phyloP scores from a whole-genome alignment of 1,139 yeast genomes.

The Kodamaea anthophila region DNA sequence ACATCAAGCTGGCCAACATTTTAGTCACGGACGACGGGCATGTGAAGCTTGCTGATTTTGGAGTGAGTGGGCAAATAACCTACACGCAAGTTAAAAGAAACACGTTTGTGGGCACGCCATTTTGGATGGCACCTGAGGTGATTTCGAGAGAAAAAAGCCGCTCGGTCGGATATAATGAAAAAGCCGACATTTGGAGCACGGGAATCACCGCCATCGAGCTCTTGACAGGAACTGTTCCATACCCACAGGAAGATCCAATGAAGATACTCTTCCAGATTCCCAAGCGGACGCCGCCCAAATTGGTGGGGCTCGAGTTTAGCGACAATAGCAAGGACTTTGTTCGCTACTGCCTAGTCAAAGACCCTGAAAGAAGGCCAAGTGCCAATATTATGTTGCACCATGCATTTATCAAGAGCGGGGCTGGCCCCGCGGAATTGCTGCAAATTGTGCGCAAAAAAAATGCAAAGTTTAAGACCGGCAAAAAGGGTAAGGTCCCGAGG shows the following conservation, averaged over 20 bases:
- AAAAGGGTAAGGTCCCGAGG: conserved; percentile 1
- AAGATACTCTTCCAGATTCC: conserved; percentile 72
- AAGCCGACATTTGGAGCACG: conserved; percentile 84
- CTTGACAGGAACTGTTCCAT: conserved; percentile 68
- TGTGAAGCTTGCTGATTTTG: conserved; percentile 79
- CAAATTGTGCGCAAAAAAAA: conserved; percentile 2
- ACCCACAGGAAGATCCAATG: conserved; percentile 64
- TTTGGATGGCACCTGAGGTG: conserved; percentile 94
- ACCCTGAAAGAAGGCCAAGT: conserved; percentile 49
- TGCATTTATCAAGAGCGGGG: conserved; percentile 28
- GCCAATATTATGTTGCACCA: conserved; percentile 41
- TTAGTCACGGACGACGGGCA: conserved; percentile 56
- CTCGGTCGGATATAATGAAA: conserved; percentile 66
- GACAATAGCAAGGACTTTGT: conserved; percentile 57
- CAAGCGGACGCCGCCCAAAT: conserved; percentile 56
- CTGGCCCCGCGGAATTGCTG: conserved; percentile 3
- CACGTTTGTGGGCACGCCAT: conserved; percentile 86
- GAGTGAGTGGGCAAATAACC: conserved; percentile 78
- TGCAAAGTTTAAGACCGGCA: conserved; percentile 1
- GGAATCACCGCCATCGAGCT: conserved; percentile 80
- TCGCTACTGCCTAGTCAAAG: conserved; percentile 50
- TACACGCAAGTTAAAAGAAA: conserved; percentile 51
- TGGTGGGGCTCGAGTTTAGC: conserved; percentile 37
- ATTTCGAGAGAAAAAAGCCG: conserved; percentile 45
- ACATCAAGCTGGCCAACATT: conserved; percentile 79